A percentile compares a stretch with the other conserved stretches of the same genome.
phyloP scores from a whole-genome alignment of 2,329 filamentous ascomycete genomes.

The Fusarium stilboides region DNA sequence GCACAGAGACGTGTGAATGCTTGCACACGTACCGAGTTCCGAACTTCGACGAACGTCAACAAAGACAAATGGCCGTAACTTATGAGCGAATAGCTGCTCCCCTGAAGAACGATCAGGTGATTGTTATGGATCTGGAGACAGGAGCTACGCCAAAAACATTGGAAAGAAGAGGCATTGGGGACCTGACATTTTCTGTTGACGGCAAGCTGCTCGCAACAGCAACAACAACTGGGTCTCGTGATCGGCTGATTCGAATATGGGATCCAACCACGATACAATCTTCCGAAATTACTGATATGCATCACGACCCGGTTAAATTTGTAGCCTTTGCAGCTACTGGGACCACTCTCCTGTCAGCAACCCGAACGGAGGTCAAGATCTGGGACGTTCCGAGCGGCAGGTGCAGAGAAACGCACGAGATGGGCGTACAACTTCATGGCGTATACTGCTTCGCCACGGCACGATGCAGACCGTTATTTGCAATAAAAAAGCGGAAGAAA shows the following conservation, averaged over 20 bases:
- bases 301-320: too few relatives aligned
- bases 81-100: background rate
- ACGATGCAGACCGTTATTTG: background rate
- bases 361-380: rapidly evolving
- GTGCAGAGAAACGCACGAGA: background rate
- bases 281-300: rapidly evolving
- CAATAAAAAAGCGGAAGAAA: rapidly evolving
- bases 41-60: too few relatives aligned
- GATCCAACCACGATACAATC: background rate
- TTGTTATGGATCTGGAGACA: background rate
- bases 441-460: too few relatives aligned
- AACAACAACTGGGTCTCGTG: rapidly evolving
- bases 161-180: rapidly evolving
- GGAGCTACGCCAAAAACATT: background rate
- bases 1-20: background rate
- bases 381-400: background rate
- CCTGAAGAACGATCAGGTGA: too few relatives aligned
- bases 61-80: background rate
- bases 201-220: background rate
- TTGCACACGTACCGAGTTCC: background rate
- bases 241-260: background rate
- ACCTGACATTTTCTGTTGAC: background rate
- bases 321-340: too few relatives aligned
- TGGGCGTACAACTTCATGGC: too few relatives aligned
- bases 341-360: rapidly evolving